A percentile compares a stretch with the other conserved stretches of the same genome.
Conservation (phyloP, 495 filamentous ascomycete species). For the Tuber magnatum region DNA sequence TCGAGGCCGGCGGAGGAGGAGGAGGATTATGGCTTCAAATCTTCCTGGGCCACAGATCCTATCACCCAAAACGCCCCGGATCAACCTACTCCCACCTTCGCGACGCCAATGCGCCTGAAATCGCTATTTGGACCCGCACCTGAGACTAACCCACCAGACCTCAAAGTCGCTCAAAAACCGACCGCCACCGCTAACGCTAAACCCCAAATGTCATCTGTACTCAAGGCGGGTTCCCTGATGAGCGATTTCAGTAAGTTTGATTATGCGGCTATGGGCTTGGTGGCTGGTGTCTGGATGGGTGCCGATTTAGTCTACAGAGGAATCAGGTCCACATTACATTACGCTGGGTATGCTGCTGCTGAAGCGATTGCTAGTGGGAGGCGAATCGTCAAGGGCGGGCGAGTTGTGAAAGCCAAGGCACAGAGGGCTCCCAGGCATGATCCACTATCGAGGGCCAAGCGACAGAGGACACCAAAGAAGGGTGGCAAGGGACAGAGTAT, state of each 20-base stretch:
- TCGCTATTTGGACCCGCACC: neutral
- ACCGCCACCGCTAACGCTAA: neutral
- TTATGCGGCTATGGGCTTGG: conserved; percentile 16
- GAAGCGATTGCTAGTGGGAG: conserved; percentile 15
- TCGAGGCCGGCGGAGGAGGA: neutral
- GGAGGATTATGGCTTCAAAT: conserved; percentile 33
- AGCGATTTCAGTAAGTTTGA: conserved; percentile 12
- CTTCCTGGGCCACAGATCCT: conserved; percentile 28
- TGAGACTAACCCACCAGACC: neutral
- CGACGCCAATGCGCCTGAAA: neutral
- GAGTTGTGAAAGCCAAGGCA: neutral
- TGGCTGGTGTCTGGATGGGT: conserved; percentile 19
- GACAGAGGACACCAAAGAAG: conserved; percentile 15
- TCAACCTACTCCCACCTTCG: neutral
- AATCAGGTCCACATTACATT: conserved; percentile 21
- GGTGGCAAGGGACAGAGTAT: conserved; percentile 31
- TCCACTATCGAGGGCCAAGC: neutral
- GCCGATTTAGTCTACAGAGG: conserved; percentile 11
- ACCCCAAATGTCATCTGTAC: neutral
- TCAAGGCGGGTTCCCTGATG: neutral
- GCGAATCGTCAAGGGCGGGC: conserved; percentile 2
- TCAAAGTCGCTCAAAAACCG: neutral
- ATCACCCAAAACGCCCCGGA: conserved; percentile 14
- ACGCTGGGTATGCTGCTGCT: conserved; percentile 18
- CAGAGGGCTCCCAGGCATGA: conserved; percentile 1